Conservation (phyloP, 306 rosid genomes). For the Sindora glabra region DNA sequence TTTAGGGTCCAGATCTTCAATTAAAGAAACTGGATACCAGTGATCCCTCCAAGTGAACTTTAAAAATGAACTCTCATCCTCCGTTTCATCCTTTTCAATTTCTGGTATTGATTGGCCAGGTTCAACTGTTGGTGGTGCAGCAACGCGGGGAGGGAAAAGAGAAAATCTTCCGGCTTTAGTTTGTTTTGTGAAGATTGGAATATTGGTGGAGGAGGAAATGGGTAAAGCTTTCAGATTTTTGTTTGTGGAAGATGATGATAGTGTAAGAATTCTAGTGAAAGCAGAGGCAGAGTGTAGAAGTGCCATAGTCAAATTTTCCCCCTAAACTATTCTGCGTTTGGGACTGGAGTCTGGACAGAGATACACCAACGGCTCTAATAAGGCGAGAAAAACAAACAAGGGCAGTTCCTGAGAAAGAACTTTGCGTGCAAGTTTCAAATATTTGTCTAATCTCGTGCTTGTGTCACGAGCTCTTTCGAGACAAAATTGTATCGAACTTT, state of each 20-base stretch:
- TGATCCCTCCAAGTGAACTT: constrained; percentile 91
- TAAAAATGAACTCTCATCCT: constrained; percentile 46
- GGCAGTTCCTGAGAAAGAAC: constrained; percentile 19
- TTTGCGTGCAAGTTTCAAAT: constrained; percentile 48
- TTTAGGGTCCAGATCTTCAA: constrained; percentile 73
- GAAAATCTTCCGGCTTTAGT: constrained; percentile 12
- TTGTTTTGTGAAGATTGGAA: not conserved
- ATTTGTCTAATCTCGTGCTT: not conserved
- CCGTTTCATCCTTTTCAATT: constrained; percentile 22
- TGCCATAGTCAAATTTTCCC: constrained; percentile 29
- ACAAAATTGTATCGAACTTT: constrained; percentile 15
- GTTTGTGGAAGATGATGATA: constrained; percentile 19
- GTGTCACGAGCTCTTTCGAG: not conserved
- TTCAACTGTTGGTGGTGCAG: constrained; percentile 56
- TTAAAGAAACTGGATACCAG: constrained; percentile 95
- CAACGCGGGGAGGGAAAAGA: constrained; percentile 41
- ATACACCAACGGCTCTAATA: not conserved
- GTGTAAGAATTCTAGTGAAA: constrained; percentile 31
- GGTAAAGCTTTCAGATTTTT: constrained; percentile 30
- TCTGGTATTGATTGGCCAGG: constrained; percentile 22
- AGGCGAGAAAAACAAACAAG: not conserved
- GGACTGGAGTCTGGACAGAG: not conserved
- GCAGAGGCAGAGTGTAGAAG: constrained; percentile 37
- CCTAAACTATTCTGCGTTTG: not conserved
- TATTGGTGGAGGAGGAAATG: constrained; percentile 13